Conservation (phyloP, 2,329 filamentous ascomycete genomes). For the Fusarium humuli region DNA sequence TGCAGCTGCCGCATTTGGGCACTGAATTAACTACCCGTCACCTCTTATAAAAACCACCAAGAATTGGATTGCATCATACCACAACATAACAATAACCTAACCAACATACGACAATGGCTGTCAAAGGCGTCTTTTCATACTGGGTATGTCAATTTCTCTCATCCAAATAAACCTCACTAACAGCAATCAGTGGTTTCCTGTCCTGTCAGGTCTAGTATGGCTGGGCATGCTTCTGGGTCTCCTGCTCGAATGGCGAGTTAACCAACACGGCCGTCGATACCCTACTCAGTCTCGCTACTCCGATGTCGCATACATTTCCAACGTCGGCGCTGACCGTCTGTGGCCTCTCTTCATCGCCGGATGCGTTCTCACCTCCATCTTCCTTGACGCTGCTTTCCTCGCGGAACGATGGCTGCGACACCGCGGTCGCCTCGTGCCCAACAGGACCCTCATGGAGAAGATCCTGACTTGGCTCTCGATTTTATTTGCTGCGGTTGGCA, state of each 20-base stretch:
- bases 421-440: conserved; percentile 79
- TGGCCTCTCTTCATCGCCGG: conserved; percentile 85
- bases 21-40: background rate
- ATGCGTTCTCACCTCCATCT: conserved; percentile 76
- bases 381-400: conserved; percentile 83
- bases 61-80: background rate
- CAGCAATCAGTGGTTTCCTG: conserved; percentile 66
- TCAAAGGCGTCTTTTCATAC: conserved; percentile 51
- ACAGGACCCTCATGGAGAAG: conserved; percentile 71
- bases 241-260: conserved; percentile 75
- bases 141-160: conserved; percentile 50
- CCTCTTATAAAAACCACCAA: conserved; percentile 1
- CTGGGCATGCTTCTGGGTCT: conserved; percentile 75
- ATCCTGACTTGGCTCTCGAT: conserved; percentile 71
- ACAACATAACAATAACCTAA: background rate
- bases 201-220: conserved; percentile 75
- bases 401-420: conserved; percentile 89
- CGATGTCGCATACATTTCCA: conserved; percentile 77
- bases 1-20: conserved; percentile 11
- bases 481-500: conserved; percentile 77
- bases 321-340: conserved; percentile 70
- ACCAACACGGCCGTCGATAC: conserved; percentile 67
- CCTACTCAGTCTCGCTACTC: conserved; percentile 69
- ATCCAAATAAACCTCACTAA: conserved; percentile 36
- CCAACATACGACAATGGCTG: conserved; percentile 46